phyloP scores from a whole-genome alignment of 169 alveolate genomes.

The Plasmodium adleri region DNA sequence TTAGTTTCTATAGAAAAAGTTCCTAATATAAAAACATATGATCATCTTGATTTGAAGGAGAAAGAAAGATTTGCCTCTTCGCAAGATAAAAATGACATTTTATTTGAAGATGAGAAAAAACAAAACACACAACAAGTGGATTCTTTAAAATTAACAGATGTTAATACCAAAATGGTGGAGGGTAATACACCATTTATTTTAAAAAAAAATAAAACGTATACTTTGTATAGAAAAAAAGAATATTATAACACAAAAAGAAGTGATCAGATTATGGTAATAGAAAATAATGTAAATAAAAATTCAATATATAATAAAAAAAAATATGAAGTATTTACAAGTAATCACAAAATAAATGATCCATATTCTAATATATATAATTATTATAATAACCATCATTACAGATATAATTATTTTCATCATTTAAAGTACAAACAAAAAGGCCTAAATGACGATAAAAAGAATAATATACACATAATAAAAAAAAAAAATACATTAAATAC shows the following conservation, averaged over 20 bases:
- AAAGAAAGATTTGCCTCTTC: background rate
- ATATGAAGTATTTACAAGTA: background rate
- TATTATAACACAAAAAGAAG: background rate
- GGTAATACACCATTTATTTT: background rate
- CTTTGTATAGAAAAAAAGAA: background rate
- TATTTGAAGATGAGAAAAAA: background rate
- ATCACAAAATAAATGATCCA: no score
- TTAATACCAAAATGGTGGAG: background rate
- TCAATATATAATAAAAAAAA: background rate
- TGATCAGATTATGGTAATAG: background rate
- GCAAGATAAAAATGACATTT: background rate
- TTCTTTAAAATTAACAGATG: background rate
- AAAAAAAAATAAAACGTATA: background rate
- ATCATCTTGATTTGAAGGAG: background rate
- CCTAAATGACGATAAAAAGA: background rate
- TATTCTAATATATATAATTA: no score
- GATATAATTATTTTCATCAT: background rate
- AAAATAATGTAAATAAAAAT: background rate
- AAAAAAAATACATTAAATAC: background rate
- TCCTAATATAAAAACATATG: background rate
- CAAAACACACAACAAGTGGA: background rate
- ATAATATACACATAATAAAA: background rate
- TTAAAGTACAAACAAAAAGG: background rate
- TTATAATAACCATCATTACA: background rate
- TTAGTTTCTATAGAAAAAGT: constrained; percentile 7